Evolutionary conservation across 495 filamentous ascomycete genomes (phyloP).

Genomic region (Aspergillus carlsbadensis): DNA sequence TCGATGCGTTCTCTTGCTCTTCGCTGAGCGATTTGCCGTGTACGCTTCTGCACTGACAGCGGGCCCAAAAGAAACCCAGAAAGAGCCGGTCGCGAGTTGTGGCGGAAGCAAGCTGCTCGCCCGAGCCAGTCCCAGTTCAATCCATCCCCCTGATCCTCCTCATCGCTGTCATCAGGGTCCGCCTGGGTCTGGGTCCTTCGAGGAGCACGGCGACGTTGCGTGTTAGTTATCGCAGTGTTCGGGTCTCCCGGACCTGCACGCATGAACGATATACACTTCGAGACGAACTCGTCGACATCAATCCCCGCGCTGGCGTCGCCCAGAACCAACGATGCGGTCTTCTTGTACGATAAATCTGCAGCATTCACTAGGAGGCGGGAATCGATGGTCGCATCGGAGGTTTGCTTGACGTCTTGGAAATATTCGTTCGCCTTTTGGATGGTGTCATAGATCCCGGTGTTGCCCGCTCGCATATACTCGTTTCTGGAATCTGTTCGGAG

Average conservation of each 20-base stretch:
- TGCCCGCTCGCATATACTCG: slow-evolving; percentile 61
- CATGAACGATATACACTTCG: slow-evolving; percentile 90
- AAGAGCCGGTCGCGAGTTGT: slow-evolving; percentile 71
- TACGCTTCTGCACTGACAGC: slow-evolving; percentile 82
- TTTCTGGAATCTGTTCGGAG: slow-evolving; percentile 64
- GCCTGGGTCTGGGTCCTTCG: slow-evolving; percentile 35
- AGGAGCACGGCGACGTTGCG: slow-evolving; percentile 34
- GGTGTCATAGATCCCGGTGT: slow-evolving; percentile 59
- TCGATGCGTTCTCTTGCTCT: slow-evolving; percentile 61
- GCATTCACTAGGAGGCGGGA: slow-evolving; percentile 76
- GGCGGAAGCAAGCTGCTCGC: slow-evolving; percentile 66
- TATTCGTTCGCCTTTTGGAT: slow-evolving; percentile 63
- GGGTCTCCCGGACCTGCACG: slow-evolving; percentile 46
- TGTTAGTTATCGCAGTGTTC: slow-evolving; percentile 18
- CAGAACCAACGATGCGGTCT: slow-evolving; percentile 64
- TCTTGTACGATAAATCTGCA: slow-evolving; percentile 75
- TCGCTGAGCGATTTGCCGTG: slow-evolving; percentile 64
- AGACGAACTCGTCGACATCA: slow-evolving; percentile 91
- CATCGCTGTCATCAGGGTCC: slow-evolving; percentile 53
- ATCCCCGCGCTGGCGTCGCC: slow-evolving; percentile 70
- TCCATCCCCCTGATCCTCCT: slow-evolving; percentile 65
- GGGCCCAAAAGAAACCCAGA: slow-evolving; percentile 87
- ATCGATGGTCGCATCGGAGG: slow-evolving; percentile 89
- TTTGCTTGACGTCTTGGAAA: slow-evolving; percentile 76
- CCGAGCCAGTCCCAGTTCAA: slow-evolving; percentile 89